Conservation (phyloP, 345 rosid genomes). For the Punica granatum region DNA sequence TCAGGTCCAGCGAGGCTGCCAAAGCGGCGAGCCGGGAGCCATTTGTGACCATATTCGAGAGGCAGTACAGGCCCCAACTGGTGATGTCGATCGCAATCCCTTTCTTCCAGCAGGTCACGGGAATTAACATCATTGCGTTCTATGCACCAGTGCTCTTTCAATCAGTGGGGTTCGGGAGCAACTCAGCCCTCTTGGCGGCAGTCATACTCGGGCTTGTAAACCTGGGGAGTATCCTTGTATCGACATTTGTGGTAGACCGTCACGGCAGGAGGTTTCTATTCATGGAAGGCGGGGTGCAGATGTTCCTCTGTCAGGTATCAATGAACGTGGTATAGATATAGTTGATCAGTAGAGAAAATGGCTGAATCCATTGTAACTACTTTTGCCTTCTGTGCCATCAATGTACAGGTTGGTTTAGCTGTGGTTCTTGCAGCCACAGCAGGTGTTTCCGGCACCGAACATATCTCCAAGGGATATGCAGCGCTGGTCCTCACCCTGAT, state of each 20-base stretch:
- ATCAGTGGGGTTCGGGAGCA: conserved; percentile 66
- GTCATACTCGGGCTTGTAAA: conserved; percentile 65
- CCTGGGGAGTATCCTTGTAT: conserved; percentile 48
- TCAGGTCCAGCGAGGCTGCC: conserved; percentile 38
- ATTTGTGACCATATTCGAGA: conserved; percentile 46
- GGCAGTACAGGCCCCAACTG: conserved; percentile 64
- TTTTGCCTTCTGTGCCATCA: background rate
- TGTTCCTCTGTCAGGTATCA: conserved; percentile 62
- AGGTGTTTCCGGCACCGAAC: conserved; percentile 37
- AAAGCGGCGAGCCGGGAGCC: conserved; percentile 40
- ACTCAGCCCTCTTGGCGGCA: conserved; percentile 55
- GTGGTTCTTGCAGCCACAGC: conserved; percentile 27
- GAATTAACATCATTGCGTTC: conserved; percentile 69
- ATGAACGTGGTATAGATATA: conserved; percentile 8
- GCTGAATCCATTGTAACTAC: background rate
- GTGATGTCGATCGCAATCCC: conserved; percentile 65
- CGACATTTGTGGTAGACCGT: conserved; percentile 59
- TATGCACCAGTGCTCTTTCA: conserved; percentile 75
- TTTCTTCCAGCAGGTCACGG: conserved; percentile 73
- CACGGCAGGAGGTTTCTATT: conserved; percentile 68
- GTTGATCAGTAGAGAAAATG: background rate
- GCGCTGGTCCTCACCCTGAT: conserved; percentile 34
- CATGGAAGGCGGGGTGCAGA: conserved; percentile 51
- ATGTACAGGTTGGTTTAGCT: conserved; percentile 26
- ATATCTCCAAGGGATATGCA: conserved; percentile 31